phyloP scores from a whole-genome alignment of 345 rosid genomes.

The Abelmoschus esculentus region DNA sequence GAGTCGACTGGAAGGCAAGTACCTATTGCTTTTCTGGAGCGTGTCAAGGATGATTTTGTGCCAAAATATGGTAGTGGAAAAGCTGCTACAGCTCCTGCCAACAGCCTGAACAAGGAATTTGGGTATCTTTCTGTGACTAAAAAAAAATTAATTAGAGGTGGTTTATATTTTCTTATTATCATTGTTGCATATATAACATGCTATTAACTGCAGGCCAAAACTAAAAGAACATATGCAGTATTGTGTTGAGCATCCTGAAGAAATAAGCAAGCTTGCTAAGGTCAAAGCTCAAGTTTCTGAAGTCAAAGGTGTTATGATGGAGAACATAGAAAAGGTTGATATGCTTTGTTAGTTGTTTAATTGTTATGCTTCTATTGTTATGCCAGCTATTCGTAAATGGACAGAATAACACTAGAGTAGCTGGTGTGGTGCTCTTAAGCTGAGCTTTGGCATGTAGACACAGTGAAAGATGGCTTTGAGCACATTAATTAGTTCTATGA shows the following conservation, averaged over 20 bases:
- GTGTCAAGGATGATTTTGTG: slow-evolving; percentile 86
- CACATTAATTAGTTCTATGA: too few relatives aligned
- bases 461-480: too few relatives aligned
- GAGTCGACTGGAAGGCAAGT: slow-evolving; percentile 83
- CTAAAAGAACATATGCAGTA: slow-evolving; percentile 51
- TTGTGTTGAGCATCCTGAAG: too few relatives aligned
- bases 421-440: too few relatives aligned
- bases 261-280: too few relatives aligned
- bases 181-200: slow-evolving; percentile 5
- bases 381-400: too few relatives aligned
- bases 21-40: slow-evolving; percentile 85
- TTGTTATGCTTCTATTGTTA: too few relatives aligned
- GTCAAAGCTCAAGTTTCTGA: too few relatives aligned
- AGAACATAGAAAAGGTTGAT: slow-evolving; percentile 22
- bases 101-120: slow-evolving; percentile 75
- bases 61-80: slow-evolving; percentile 81
- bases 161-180: background rate
- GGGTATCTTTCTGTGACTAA: slow-evolving; percentile 33
- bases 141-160: background rate
- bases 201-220: slow-evolving; percentile 46
- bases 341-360: too few relatives aligned
- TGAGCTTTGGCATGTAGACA: too few relatives aligned
- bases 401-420: too few relatives aligned
- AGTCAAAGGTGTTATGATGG: slow-evolving; percentile 32
- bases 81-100: slow-evolving; percentile 72